Evolutionary conservation across 2,329 filamentous ascomycete genomes (phyloP).

Genomic region (Geoglossum cookeanum): DNA sequence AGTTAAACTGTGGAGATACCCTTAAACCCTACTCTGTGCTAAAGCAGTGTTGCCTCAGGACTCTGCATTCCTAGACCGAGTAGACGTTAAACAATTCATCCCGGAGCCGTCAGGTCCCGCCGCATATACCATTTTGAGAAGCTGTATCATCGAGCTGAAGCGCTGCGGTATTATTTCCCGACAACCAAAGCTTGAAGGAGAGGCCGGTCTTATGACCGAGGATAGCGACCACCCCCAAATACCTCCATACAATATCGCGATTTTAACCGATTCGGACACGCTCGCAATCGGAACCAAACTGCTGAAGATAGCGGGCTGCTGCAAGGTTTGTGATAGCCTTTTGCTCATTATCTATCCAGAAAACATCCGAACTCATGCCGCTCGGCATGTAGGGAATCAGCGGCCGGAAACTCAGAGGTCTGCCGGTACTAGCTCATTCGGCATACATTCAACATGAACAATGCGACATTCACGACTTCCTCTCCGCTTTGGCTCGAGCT

Average conservation of each 20-base stretch:
- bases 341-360: constrained; percentile 6
- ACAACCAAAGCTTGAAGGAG: constrained; percentile 9
- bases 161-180: constrained; percentile 18
- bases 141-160: constrained; percentile 27
- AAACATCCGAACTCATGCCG: constrained; percentile 4
- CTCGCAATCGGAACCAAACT: background rate
- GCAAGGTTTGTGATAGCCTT: constrained; percentile 12
- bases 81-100: constrained; percentile 28
- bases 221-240: background rate
- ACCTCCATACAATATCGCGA: background rate
- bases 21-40: background rate
- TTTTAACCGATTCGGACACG: background rate
- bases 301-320: constrained; percentile 13
- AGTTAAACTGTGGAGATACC: background rate
- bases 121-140: constrained; percentile 29
- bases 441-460: constrained; percentile 19
- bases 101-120: constrained; percentile 21
- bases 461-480: constrained; percentile 20
- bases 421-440: constrained; percentile 24
- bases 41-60: constrained; percentile 14
- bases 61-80: constrained; percentile 28
- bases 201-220: constrained; percentile 1
- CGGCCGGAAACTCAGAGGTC: constrained; percentile 22
- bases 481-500: constrained; percentile 20
- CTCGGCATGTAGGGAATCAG: constrained; percentile 18